Percentiles rank a stretch among this genome's conserved stretches.
Conservation (phyloP, 305 asterid genomes). For the Fraxinus albicans region DNA sequence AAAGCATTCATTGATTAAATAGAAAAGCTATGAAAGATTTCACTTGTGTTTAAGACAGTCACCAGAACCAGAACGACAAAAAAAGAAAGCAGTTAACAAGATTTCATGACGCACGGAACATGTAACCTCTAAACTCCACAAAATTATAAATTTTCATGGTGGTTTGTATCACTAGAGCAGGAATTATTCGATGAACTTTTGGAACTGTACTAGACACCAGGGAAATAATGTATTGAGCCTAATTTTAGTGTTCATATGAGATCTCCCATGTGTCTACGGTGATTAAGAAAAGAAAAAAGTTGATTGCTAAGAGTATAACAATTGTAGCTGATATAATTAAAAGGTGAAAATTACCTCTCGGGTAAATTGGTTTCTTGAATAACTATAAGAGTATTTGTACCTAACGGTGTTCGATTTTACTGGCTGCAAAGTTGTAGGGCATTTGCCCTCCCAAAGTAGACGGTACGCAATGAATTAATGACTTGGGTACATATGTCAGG, state of each 20-base stretch:
- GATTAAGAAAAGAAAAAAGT: not conserved
- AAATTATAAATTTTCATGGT: not conserved
- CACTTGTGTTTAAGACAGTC: not conserved
- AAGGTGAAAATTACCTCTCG: not conserved
- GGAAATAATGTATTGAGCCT: not conserved
- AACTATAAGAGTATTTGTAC: not conserved
- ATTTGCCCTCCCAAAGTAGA: not conserved
- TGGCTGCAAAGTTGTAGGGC: not conserved
- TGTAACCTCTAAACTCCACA: not conserved
- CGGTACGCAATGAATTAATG: not conserved
- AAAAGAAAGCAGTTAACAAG: not conserved
- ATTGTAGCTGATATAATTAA: not conserved
- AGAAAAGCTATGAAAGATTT: not conserved
- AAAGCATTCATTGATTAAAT: constrained; percentile 5
- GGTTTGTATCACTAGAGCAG: not conserved
- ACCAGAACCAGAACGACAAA: not conserved
- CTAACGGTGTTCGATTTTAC: not conserved
- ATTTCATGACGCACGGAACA: not conserved
- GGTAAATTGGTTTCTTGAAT: not conserved
- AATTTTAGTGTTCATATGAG: not conserved
- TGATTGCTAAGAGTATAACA: not conserved
- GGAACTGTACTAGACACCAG: not conserved
- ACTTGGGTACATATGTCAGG: not conserved
- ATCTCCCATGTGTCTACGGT: not conserved
- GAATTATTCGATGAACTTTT: not conserved